Evolutionary conservation across 805 yeast genomes (phyloP).

Genomic region (Wickerhamomyces silvicola): DNA sequence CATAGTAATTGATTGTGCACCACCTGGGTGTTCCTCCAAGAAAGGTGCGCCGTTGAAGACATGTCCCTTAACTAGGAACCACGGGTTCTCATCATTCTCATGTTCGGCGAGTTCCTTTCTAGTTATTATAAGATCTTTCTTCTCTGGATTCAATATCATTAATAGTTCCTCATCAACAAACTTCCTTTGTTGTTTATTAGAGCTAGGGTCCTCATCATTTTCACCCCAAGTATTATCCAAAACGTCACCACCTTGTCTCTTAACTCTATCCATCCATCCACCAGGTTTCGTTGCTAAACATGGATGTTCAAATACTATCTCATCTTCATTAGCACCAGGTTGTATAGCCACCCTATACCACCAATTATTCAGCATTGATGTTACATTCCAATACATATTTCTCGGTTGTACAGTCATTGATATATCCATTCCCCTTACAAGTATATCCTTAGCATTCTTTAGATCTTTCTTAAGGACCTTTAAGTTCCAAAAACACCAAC

Average conservation of each 20-base stretch:
- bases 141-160: conserved; percentile 25
- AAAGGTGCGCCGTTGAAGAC: conserved; percentile 30
- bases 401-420: conserved; percentile 30
- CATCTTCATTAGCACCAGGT: conserved; percentile 8
- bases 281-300: conserved; percentile 20
- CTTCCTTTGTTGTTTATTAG: conserved; percentile 4
- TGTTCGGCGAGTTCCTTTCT: conserved; percentile 7
- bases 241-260: conserved; percentile 25
- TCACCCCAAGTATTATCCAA: conserved; percentile 29
- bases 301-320: conserved; percentile 24
- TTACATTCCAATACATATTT: conserved; percentile 32
- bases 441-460: conserved; percentile 21
- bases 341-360: conserved; percentile 29
- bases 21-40: conserved; percentile 29
- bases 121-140: conserved; percentile 5
- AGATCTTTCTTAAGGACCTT: conserved; percentile 18
- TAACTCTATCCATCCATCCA: conserved; percentile 34
- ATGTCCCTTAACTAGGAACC: conserved; percentile 28
- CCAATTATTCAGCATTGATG: conserved; percentile 32
- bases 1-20: conserved; percentile 20
- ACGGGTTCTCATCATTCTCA: conserved; percentile 7
- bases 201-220: conserved; percentile 9
- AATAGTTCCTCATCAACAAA: conserved; percentile 21
- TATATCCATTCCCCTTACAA: conserved; percentile 31
- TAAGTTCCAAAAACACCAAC: conserved; percentile 31